These are phyloP conservation scores for Mortierella sp. DNA, from an alignment of 371 early-diverging fungal genomes.

Conservation along the genomic window DNA sequence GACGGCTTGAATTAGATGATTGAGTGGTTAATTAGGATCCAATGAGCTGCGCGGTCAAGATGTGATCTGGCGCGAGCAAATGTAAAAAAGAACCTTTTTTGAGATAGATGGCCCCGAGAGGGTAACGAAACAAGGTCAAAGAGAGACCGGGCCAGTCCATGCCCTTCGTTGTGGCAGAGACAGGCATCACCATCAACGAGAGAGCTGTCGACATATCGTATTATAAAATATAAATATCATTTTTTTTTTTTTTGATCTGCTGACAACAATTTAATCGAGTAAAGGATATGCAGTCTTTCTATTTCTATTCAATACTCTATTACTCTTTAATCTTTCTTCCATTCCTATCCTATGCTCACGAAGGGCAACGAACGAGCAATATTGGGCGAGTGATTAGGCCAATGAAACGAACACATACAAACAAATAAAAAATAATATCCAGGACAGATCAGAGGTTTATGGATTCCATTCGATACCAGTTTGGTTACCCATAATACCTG, in stretches of 20 bases:
- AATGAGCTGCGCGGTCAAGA: neutral
- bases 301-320: constrained; percentile 5
- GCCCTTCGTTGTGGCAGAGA: neutral
- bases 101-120: constrained; percentile 1
- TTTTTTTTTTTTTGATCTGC: constrained; percentile 6
- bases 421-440: neutral
- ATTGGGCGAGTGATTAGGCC: no score
- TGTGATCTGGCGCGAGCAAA: neutral
- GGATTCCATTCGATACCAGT: neutral
- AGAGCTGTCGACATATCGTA: no score
- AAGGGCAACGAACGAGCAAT: neutral
- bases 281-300: neutral
- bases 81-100: neutral
- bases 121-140: neutral
- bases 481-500: neutral
- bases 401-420: neutral
- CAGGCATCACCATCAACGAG: neutral
- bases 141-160: constrained; percentile 19
- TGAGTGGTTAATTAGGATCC: constrained; percentile 3
- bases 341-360: neutral
- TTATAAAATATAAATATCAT: constrained; percentile 4
- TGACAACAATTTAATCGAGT: constrained; percentile 2
- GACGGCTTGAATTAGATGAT: neutral
- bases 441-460: neutral
- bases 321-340: neutral